Evolutionary conservation across 306 rosid species (phyloP).

Genomic region (Abrus pulchellus): DNA sequence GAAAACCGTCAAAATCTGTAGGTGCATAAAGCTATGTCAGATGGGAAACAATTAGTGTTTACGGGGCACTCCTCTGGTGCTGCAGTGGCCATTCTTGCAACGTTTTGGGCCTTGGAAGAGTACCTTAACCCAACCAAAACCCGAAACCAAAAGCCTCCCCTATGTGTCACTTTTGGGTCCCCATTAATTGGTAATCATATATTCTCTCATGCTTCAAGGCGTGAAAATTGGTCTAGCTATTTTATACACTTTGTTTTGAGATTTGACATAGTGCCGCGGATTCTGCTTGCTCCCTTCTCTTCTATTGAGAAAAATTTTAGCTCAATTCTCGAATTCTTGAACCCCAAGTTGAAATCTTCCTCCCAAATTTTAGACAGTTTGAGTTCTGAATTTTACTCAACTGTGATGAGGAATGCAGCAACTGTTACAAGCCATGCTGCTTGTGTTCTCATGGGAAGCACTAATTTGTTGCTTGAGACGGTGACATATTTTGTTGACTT

Average conservation of each 20-base stretch:
- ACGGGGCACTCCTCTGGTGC: slow-evolving; percentile 84
- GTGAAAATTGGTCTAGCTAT: slow-evolving; percentile 75
- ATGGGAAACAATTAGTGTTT: slow-evolving; percentile 60
- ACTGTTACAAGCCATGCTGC: slow-evolving; percentile 68
- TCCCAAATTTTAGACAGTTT: not conserved
- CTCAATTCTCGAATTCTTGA: slow-evolving; percentile 50
- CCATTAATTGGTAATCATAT: slow-evolving; percentile 78
- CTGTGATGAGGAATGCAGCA: slow-evolving; percentile 68
- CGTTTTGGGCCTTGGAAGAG: slow-evolving; percentile 70
- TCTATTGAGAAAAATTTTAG: slow-evolving; percentile 44
- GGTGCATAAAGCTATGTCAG: slow-evolving; percentile 56
- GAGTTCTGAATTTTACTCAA: slow-evolving; percentile 45
- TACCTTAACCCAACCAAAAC: slow-evolving; percentile 3
- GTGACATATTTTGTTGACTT: slow-evolving; percentile 57
- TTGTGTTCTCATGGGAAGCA: slow-evolving; percentile 75
- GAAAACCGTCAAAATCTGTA: slow-evolving; percentile 40
- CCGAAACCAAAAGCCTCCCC: slow-evolving; percentile 16
- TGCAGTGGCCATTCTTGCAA: slow-evolving; percentile 68
- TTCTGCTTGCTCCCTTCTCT: slow-evolving; percentile 70
- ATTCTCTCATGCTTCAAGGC: slow-evolving; percentile 78
- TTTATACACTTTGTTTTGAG: slow-evolving; percentile 72
- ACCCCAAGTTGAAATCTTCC: slow-evolving; percentile 5
- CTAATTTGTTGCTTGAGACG: slow-evolving; percentile 66
- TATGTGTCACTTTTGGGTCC: slow-evolving; percentile 81
- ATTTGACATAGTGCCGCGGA: slow-evolving; percentile 76